Evolutionary conservation across 805 yeast species (phyloP).

Genomic region (Candida takata): DNA sequence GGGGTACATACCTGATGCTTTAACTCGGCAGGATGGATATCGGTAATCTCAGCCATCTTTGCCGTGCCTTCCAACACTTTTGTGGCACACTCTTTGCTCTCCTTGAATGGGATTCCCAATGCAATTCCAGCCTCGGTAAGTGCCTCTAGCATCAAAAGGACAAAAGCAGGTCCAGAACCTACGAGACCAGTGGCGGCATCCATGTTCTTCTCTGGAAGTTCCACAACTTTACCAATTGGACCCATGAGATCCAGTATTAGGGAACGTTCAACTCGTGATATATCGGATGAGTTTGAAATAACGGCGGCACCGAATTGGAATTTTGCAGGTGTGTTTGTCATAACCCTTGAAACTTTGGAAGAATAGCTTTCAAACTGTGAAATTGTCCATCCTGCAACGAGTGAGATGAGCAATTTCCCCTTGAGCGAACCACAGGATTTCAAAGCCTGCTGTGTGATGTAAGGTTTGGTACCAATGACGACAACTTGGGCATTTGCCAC

Average conservation of each 20-base stretch:
- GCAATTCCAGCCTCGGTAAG: conserved; percentile 90
- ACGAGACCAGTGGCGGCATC: conserved; percentile 93
- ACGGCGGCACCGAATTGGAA: conserved; percentile 93
- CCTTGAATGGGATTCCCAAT: conserved; percentile 85
- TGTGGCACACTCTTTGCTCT: conserved; percentile 81
- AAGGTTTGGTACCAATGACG: conserved; percentile 87
- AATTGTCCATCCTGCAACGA: conserved; percentile 91
- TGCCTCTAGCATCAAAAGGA: conserved; percentile 82
- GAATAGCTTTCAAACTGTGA: conserved; percentile 51
- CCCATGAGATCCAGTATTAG: conserved; percentile 43
- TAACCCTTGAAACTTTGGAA: conserved; percentile 70
- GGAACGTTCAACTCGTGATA: conserved; percentile 36
- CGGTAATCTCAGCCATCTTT: conserved; percentile 76
- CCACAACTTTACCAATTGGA: conserved; percentile 60
- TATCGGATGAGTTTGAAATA: conserved; percentile 60
- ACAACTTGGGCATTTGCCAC: conserved; percentile 61
- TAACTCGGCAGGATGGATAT: conserved; percentile 82
- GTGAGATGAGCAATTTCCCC: conserved; percentile 58
- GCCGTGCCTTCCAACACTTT: conserved; percentile 94
- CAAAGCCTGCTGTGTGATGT: conserved; percentile 56
- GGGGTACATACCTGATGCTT: conserved; percentile 92
- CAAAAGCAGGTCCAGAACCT: conserved; percentile 97
- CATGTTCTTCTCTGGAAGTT: conserved; percentile 84
- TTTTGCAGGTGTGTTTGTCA: conserved; percentile 96
- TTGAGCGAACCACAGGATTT: conserved; percentile 26